Evolutionary conservation across 345 rosid species (phyloP).

Genomic region (Eucalyptus melliodora): DNA sequence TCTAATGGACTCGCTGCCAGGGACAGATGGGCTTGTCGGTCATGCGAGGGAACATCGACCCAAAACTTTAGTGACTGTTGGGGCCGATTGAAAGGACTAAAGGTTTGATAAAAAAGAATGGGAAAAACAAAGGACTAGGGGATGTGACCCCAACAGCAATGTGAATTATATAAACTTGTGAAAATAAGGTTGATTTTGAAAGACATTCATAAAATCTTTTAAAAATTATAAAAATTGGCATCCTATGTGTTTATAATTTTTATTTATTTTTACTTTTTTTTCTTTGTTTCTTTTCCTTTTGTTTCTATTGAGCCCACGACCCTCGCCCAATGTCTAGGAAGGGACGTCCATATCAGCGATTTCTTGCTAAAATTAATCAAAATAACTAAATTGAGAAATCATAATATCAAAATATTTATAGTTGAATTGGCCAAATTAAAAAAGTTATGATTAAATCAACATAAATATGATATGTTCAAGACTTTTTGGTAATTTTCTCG

Average conservation of each 20-base stretch:
- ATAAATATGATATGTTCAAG: no score
- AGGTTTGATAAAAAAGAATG: no score
- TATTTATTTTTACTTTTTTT: no score
- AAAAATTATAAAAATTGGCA: no score
- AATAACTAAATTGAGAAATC: no score
- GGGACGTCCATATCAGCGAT: accelerated
- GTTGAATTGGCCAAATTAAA: no score
- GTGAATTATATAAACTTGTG: background rate
- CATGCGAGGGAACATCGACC: background rate
- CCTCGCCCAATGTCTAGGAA: accelerated
- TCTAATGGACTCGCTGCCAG: background rate
- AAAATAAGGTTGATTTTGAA: background rate
- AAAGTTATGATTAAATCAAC: accelerated
- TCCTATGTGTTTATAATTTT: no score
- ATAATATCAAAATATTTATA: no score
- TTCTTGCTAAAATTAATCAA: accelerated
- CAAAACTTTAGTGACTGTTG: background rate
- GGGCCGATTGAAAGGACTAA: background rate
- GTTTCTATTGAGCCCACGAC: background rate
- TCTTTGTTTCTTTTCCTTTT: no score
- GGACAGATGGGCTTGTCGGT: background rate
- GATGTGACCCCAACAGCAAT: background rate
- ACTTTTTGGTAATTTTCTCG: no score
- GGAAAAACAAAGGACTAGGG: background rate
- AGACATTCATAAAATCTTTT: no score